A percentile compares a stretch with the other conserved stretches of the same genome.
Conservation (phyloP, 23 red algal species). For the Gracilaria caudata region DNA sequence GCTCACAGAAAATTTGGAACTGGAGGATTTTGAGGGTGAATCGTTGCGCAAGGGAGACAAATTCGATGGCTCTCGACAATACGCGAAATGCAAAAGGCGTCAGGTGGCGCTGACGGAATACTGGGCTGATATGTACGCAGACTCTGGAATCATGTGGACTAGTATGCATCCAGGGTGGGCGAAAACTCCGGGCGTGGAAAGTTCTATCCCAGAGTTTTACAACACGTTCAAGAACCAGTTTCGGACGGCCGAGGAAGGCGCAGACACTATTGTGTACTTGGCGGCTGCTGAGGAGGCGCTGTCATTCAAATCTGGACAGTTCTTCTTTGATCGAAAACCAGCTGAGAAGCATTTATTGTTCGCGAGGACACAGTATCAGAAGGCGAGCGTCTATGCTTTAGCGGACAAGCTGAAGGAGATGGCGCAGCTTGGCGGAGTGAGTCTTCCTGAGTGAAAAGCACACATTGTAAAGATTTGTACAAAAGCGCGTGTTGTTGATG, state of each 20-base stretch:
- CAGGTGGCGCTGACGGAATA: slow-evolving; percentile 89
- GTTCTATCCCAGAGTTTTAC: slow-evolving; percentile 87
- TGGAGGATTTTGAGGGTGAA: slow-evolving; percentile 61
- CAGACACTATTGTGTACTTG: slow-evolving; percentile 88
- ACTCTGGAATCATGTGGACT: slow-evolving; percentile 59
- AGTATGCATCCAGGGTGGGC: slow-evolving; percentile 90
- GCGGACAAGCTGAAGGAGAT: background rate
- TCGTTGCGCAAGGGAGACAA: slow-evolving; percentile 19
- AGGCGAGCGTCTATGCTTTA: background rate
- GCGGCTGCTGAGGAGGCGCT: slow-evolving; percentile 55
- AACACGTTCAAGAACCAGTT: slow-evolving; percentile 51
- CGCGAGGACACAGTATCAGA: slow-evolving; percentile 44
- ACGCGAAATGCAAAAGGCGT: slow-evolving; percentile 79
- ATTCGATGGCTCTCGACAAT: slow-evolving; percentile 71
- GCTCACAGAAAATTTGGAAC: slow-evolving; percentile 80
- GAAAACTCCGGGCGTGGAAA: slow-evolving; percentile 76
- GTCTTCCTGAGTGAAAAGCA: background rate
- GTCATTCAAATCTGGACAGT: slow-evolving; percentile 30
- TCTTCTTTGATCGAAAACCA: slow-evolving; percentile 78
- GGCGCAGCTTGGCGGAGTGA: background rate
- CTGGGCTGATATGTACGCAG: slow-evolving; percentile 43
- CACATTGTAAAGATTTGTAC: background rate
- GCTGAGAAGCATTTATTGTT: slow-evolving; percentile 69
- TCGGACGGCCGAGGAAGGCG: slow-evolving; percentile 81
- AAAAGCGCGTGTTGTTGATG: too few species aligned